A percentile compares a stretch with the other conserved stretches of the same genome.
These are phyloP conservation scores for Pulveroboletus sp. DNA, from an alignment of 768 basidiomycete species.

Conservation along the genomic window DNA sequence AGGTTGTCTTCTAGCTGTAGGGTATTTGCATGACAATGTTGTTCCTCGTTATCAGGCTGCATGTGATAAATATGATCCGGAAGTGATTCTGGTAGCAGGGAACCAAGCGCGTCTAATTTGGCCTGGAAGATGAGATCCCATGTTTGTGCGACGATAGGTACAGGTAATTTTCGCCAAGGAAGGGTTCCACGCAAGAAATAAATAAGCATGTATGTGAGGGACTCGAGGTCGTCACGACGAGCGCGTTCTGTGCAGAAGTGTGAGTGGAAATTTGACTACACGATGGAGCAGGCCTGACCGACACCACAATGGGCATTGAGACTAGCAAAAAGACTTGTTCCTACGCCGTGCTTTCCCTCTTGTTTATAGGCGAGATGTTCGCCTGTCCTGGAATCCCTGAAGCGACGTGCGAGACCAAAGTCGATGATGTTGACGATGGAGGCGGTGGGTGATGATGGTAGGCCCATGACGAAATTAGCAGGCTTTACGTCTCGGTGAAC, in stretches of 20 bases:
- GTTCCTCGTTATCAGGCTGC: slow-evolving; percentile 2
- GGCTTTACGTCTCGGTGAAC: slow-evolving; percentile 98
- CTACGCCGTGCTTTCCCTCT: slow-evolving; percentile 73
- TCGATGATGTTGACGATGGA: slow-evolving; percentile 89
- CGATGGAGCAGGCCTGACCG: slow-evolving; percentile 40
- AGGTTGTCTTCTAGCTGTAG: slow-evolving; percentile 5
- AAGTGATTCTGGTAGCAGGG: slow-evolving; percentile 14
- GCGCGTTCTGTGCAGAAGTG: slow-evolving; percentile 52
- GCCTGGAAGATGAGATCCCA: slow-evolving; percentile 78
- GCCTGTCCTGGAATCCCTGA: slow-evolving; percentile 60
- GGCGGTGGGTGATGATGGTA: slow-evolving; percentile 52
- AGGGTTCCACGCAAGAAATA: slow-evolving; percentile 77
- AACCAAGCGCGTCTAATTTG: slow-evolving; percentile 57
- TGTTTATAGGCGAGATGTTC: slow-evolving; percentile 72
- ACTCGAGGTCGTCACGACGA: slow-evolving; percentile 77
- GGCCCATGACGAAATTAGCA: slow-evolving; percentile 97
- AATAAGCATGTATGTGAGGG: slow-evolving; percentile 78
- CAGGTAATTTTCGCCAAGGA: slow-evolving; percentile 76
- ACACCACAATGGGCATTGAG: slow-evolving; percentile 75
- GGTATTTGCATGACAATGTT: slow-evolving; percentile 1
- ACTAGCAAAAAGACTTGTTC: slow-evolving; percentile 72
- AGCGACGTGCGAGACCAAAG: slow-evolving; percentile 83
- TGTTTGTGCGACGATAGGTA: slow-evolving; percentile 60
- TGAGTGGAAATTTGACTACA: background rate
- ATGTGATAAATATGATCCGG: slow-evolving; percentile 13